Conservation (phyloP, 345 rosid species). For the Raphanus raphanistrum region DNA sequence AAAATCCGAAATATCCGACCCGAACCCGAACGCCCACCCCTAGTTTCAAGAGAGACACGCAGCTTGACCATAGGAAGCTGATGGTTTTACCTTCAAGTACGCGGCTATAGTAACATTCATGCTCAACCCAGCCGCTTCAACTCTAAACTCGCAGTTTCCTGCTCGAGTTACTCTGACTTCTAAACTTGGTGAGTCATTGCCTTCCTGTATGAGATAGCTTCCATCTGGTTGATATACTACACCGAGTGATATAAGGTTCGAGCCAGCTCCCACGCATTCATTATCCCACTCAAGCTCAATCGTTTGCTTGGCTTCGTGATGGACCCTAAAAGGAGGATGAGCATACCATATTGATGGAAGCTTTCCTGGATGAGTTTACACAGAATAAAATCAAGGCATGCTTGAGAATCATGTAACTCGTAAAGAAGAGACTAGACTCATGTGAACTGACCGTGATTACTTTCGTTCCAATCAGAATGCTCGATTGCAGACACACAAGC, state of each 20-base stretch:
- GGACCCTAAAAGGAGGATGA: slow-evolving; percentile 79
- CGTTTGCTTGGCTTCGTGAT: slow-evolving; percentile 56
- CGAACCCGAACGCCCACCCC: too few species aligned
- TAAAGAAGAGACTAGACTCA: slow-evolving; percentile 25
- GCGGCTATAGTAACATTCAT: slow-evolving; percentile 56
- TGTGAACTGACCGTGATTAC: slow-evolving; percentile 51
- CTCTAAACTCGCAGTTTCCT: slow-evolving; percentile 53
- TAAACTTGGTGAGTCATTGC: slow-evolving; percentile 40
- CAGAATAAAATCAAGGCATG: slow-evolving; percentile 19
- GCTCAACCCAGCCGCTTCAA: slow-evolving; percentile 63
- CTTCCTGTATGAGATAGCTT: slow-evolving; percentile 67
- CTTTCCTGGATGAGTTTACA: slow-evolving; percentile 52
- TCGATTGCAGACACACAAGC: slow-evolving; percentile 76
- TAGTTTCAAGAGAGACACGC: neutral
- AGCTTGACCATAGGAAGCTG: neutral
- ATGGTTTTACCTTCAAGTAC: slow-evolving; percentile 57
- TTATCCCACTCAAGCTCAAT: slow-evolving; percentile 79
- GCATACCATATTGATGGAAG: slow-evolving; percentile 66
- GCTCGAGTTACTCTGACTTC: slow-evolving; percentile 56
- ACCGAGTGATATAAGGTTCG: slow-evolving; percentile 46
- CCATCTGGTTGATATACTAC: slow-evolving; percentile 60
- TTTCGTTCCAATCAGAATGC: slow-evolving; percentile 45
- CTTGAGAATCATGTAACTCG: slow-evolving; percentile 3
- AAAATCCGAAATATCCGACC: too few species aligned
- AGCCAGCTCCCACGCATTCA: slow-evolving; percentile 50